Evolutionary conservation across 2,329 filamentous ascomycete genomes (phyloP), one percentile per base, ranked within the genome.

Genomic region (Nectriaceae sp.): DNA sequence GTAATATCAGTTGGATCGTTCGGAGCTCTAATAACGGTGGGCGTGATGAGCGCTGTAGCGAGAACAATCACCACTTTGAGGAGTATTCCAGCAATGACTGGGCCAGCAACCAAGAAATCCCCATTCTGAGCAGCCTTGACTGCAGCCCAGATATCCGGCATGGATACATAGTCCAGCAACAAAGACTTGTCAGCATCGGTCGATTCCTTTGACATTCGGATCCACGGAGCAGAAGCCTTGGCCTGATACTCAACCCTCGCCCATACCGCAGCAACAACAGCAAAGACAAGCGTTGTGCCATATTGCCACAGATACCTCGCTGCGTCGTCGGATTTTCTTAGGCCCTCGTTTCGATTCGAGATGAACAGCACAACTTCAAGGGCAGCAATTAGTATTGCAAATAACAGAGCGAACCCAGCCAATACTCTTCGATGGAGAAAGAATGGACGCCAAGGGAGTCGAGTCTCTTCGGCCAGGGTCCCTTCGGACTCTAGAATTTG

Each of bases 271-370:
- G 67, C 65, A 15, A 69, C 51, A 0, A 69, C 42, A 4, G 63
- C 63, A 39, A 72, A 56, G 11, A 73, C 46, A 10, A 66, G 60
- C 0, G 67, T 65, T 3, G 66, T 65, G 11, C 62, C 64, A 43
- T 70, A 70, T 42, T 70, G 65, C 65, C 69, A 73, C 21, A 71
- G 42, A 26, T 71, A 71, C 22, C 68, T 64, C 6, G 63, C 54
- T 15, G 51, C 53, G 18, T 56, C 44, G 22, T 58, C 53, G 0
- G 55, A 62, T 8, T 58, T 52, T 4, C 60, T 59, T 11, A 70
- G 50, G 1, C 68, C 69, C 11, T 56, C 56, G 35, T 66, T 64
- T 20, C 48, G 55, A 19, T 59, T 54, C 0, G 70, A 72, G 18
- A 69, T 43, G 22, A 62, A 59, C 10, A 66, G 56, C 18, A 67